Percentiles rank a stretch among this genome's conserved stretches.
These are phyloP conservation scores for Xylaria sp. DNA, from an alignment of 2,329 filamentous ascomycete genomes.

Conservation along the genomic window DNA sequence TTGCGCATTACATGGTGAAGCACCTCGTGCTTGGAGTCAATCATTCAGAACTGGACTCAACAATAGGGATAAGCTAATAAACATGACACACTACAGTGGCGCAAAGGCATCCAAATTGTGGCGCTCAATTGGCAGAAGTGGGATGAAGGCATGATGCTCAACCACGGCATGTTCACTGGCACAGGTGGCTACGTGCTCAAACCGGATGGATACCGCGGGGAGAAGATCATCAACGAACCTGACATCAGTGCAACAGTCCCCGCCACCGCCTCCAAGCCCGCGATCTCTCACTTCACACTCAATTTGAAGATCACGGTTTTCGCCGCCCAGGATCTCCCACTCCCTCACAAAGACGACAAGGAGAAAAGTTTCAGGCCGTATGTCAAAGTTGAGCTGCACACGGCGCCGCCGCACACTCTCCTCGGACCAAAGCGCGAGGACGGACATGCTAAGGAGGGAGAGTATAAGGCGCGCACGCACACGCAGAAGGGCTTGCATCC, in stretches of 20 bases:
- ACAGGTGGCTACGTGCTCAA: conserved; percentile 89
- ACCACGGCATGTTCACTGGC: conserved; percentile 89
- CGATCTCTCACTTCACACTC: conserved; percentile 67
- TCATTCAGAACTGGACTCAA: background rate
- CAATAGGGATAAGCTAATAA: conserved; percentile 23
- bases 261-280: conserved; percentile 40
- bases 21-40: background rate
- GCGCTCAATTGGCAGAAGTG: conserved; percentile 94
- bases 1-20: background rate
- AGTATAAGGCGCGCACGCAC: conserved; percentile 69
- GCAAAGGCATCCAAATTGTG: conserved; percentile 88
- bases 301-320: conserved; percentile 78
- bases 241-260: conserved; percentile 45
- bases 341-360: conserved; percentile 66
- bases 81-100: conserved; percentile 63
- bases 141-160: conserved; percentile 95
- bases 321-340: conserved; percentile 79
- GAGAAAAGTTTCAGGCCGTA: conserved; percentile 77
- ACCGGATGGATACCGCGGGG: conserved; percentile 68
- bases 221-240: conserved; percentile 42
- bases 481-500: conserved; percentile 68
- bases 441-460: conserved; percentile 66
- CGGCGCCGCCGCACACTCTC: conserved; percentile 62
- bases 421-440: conserved; percentile 52
- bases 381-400: conserved; percentile 84